These are phyloP conservation scores for Irpex sp. DNA, from an alignment of 1,284 basidiomycete species.

Conservation along the genomic window DNA sequence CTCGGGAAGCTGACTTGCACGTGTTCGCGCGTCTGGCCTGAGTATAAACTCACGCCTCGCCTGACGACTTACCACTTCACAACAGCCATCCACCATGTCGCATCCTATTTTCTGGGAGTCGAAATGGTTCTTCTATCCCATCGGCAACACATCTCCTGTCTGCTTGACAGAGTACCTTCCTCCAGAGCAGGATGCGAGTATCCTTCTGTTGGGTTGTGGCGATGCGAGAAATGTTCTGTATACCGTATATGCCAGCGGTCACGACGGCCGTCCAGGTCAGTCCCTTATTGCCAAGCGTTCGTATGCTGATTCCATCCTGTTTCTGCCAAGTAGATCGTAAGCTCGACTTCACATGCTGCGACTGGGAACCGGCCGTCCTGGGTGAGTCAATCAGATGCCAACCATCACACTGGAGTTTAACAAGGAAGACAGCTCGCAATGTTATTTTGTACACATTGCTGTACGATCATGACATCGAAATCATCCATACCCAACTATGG, in stretches of 20 bases:
- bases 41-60: background rate
- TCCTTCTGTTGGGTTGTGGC: constrained; percentile 58
- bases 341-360: constrained; percentile 60
- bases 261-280: constrained; percentile 12
- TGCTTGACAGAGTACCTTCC: constrained; percentile 44
- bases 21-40: background rate
- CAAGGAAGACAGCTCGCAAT: constrained; percentile 34
- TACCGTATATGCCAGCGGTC: constrained; percentile 32
- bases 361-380: constrained; percentile 52
- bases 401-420: background rate
- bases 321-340: constrained; percentile 25
- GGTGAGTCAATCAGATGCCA: constrained; percentile 31
- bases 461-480: constrained; percentile 27
- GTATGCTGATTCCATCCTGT: constrained; percentile 9
- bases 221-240: constrained; percentile 53
- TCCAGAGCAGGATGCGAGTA: constrained; percentile 38
- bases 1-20: background rate
- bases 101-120: constrained; percentile 36
- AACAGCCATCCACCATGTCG: constrained; percentile 26
- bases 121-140: constrained; percentile 49
- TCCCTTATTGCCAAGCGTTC: background rate
- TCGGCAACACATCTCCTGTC: constrained; percentile 53
- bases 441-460: constrained; percentile 32
- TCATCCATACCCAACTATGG: constrained; percentile 35
- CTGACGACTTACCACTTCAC: background rate